These are phyloP conservation scores for Barbatosphaeria neglecta DNA, from an alignment of 495 filamentous ascomycete genomes.

Conservation along the genomic window DNA sequence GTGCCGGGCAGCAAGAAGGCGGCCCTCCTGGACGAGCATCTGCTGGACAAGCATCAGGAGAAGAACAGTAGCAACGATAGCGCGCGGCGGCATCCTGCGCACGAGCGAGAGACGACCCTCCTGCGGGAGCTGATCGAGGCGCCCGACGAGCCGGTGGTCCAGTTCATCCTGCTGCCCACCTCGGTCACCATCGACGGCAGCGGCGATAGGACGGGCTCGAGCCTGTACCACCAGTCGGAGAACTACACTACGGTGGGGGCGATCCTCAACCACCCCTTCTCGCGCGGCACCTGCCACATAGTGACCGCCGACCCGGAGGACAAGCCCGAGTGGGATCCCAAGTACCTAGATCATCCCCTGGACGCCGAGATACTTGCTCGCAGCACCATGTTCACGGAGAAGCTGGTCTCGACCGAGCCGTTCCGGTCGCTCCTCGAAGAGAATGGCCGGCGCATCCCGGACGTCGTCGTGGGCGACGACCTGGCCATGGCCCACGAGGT, in stretches of 20 bases:
- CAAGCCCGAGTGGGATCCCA: conserved; percentile 39
- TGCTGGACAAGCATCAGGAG: not conserved
- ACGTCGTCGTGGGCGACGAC: conserved; percentile 11
- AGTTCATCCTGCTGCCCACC: conserved; percentile 28
- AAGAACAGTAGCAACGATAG: no score
- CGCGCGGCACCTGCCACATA: conserved; percentile 48
- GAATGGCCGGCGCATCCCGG: conserved; percentile 14
- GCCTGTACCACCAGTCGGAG: conserved; percentile 2
- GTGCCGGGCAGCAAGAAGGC: conserved; percentile 14
- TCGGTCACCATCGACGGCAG: conserved; percentile 15
- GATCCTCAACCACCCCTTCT: conserved; percentile 38
- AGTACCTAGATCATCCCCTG: conserved; percentile 40
- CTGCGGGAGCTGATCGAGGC: conserved; percentile 21
- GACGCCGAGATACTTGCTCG: conserved; percentile 40
- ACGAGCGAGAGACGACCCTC: conserved; percentile 4
- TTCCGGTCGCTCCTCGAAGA: conserved; percentile 23
- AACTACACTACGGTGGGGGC: conserved; percentile 30
- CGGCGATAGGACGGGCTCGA: not conserved
- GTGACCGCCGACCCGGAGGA: conserved; percentile 18
- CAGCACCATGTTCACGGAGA: conserved; percentile 32
- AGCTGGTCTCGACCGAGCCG: conserved; percentile 27
- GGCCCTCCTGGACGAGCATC: conserved; percentile 9
- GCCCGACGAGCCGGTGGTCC: conserved; percentile 15
- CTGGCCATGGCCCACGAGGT: conserved; percentile 25
- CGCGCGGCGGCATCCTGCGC: not conserved